Conservation (phyloP, 192 early-diverging fungal species). For the Linnemannia exigua region DNA sequence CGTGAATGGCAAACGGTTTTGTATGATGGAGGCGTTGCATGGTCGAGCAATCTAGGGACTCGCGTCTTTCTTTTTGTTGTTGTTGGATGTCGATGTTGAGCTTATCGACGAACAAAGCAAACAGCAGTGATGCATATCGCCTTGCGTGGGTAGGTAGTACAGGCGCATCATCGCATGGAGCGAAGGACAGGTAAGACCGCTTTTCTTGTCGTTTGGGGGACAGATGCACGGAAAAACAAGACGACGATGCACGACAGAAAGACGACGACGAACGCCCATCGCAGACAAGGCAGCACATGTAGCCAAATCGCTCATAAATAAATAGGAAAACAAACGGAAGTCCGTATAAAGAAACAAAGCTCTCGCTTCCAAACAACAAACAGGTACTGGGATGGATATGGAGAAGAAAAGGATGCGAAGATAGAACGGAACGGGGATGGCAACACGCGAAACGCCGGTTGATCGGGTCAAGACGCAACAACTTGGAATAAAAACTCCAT, state of each 20-base stretch:
- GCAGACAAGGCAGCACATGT: neutral
- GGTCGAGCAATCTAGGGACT: neutral
- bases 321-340: neutral
- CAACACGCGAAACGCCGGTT: constrained; percentile 1
- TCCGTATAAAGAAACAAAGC: constrained; percentile 12
- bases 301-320: neutral
- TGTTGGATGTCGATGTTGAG: neutral
- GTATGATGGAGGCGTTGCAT: neutral
- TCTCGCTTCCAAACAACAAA: constrained; percentile 4
- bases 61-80: neutral
- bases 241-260: neutral
- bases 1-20: neutral
- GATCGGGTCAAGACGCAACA: constrained; percentile 1
- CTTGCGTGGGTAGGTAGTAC: neutral
- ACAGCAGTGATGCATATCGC: neutral
- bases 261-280: neutral
- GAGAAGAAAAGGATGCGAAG: neutral
- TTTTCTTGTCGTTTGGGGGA: neutral
- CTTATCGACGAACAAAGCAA: neutral
- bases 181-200: neutral
- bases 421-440: constrained; percentile 11
- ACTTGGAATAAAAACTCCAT: neutral
- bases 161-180: neutral
- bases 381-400: neutral
- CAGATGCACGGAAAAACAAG: neutral